Evolutionary conservation across 108 stramenopile genomes (phyloP).

Genomic region (Nitzschia palea): DNA sequence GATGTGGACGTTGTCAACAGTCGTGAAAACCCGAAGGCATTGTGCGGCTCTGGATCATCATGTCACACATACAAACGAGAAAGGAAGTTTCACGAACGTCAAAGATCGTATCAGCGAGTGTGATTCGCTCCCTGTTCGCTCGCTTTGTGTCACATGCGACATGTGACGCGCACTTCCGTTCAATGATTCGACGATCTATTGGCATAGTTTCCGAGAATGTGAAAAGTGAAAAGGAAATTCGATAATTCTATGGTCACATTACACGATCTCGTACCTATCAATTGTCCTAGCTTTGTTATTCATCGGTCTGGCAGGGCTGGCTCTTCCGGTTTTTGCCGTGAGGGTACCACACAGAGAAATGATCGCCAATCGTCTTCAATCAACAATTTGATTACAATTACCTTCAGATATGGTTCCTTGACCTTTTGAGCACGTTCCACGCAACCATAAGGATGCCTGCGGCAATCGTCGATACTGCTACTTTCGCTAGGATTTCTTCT

Average conservation of each 20-base stretch:
- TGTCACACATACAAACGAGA: neutral
- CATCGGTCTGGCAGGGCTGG: no score
- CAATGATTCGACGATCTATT: no score
- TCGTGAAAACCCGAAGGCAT: neutral
- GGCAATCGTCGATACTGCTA: neutral
- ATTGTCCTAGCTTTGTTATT: no score
- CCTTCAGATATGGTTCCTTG: neutral
- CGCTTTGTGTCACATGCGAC: no score
- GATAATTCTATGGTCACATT: no score
- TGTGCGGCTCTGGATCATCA: neutral
- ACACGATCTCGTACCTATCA: no score
- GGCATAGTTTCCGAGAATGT: no score
- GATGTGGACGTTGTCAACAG: neutral
- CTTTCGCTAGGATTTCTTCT: neutral
- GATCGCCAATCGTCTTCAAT: neutral
- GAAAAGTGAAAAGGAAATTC: no score
- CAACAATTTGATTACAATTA: neutral
- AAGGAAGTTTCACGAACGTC: constrained; percentile 1
- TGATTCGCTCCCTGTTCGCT: no score
- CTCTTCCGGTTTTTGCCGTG: neutral
- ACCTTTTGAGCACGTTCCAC: neutral
- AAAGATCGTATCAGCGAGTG: neutral
- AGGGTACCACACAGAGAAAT: neutral
- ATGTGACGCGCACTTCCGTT: no score
- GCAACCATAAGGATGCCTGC: neutral